These are phyloP conservation scores for Cerrena zonata DNA, from an alignment of 1,284 basidiomycete genomes.

Conservation along the genomic window DNA sequence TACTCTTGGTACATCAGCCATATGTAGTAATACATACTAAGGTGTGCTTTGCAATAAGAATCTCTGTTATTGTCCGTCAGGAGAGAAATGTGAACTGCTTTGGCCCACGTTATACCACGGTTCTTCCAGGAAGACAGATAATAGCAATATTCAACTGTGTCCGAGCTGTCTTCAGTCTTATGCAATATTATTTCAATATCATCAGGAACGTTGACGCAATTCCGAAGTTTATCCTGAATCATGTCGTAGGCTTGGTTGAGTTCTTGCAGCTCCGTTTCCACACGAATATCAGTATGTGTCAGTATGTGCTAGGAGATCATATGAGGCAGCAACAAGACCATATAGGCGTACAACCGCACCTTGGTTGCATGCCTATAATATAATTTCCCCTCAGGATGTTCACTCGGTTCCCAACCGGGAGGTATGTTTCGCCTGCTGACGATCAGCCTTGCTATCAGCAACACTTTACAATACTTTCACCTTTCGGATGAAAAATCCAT, in stretches of 20 bases:
- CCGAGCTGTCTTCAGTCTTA: not conserved
- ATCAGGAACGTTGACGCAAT: not conserved
- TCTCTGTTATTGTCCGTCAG: not conserved
- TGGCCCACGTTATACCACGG: conserved; percentile 17
- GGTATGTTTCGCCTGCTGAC: not conserved
- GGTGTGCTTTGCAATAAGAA: not conserved
- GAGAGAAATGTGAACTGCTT: conserved; percentile 1
- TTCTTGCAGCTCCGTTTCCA: not conserved
- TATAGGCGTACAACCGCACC: not conserved
- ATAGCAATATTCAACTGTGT: conserved; percentile 8
- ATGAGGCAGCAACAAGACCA: not conserved
- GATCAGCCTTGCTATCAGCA: too few relatives aligned
- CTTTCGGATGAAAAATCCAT: too few relatives aligned
- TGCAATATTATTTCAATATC: conserved; percentile 9
- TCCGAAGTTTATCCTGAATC: not conserved
- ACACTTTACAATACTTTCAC: too few relatives aligned
- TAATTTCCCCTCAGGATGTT: conserved; percentile 19
- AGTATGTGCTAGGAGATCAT: conserved; percentile 1
- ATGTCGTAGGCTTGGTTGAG: conserved; percentile 2
- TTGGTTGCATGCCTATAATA: conserved; percentile 12
- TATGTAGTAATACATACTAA: not conserved
- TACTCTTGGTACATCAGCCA: not conserved
- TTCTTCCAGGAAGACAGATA: conserved; percentile 14
- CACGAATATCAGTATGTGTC: conserved; percentile 4
- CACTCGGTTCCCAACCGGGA: conserved; percentile 11